phyloP scores from a whole-genome alignment of 2,329 filamentous ascomycete species.

The Gaeumannomyces sp. region DNA sequence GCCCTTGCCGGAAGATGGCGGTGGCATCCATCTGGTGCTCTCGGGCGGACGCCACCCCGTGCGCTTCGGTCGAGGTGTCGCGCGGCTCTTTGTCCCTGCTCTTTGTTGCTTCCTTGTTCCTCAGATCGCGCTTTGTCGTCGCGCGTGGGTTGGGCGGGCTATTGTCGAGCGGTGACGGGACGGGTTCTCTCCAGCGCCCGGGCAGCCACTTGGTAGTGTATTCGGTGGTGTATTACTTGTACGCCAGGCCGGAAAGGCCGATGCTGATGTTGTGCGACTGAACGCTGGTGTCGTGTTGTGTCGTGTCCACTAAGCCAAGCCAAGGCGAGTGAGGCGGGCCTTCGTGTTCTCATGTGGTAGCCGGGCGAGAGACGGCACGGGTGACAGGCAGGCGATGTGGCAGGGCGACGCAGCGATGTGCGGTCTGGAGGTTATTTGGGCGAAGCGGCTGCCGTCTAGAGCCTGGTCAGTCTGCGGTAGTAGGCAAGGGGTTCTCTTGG shows the following conservation, averaged over 20 bases:
- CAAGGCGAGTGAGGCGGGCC: neutral
- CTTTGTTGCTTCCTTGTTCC: neutral
- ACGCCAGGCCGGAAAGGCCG: neutral
- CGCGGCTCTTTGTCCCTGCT: neutral
- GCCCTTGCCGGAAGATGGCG: constrained; percentile 54
- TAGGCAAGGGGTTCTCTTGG: neutral
- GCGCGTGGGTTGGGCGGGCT: neutral
- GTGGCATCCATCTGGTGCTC: constrained; percentile 47
- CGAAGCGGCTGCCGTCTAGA: too few relatives aligned
- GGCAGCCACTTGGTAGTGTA: neutral
- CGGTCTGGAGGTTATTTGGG: neutral
- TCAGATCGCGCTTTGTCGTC: neutral
- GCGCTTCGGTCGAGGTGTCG: neutral
- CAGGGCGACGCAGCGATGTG: neutral
- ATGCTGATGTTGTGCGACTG: neutral
- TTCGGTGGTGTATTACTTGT: neutral
- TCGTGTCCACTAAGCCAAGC: neutral
- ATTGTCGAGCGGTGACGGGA: neutral
- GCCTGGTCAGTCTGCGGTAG: too few relatives aligned
- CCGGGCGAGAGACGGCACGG: too few relatives aligned
- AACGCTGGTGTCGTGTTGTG: neutral
- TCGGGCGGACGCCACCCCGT: neutral
- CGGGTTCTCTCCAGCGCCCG: neutral
- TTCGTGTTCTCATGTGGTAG: neutral
- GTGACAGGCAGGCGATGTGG: too few relatives aligned